Evolutionary conservation across 805 yeast species (phyloP).

Genomic region (Schwanniomyces yamadae): DNA sequence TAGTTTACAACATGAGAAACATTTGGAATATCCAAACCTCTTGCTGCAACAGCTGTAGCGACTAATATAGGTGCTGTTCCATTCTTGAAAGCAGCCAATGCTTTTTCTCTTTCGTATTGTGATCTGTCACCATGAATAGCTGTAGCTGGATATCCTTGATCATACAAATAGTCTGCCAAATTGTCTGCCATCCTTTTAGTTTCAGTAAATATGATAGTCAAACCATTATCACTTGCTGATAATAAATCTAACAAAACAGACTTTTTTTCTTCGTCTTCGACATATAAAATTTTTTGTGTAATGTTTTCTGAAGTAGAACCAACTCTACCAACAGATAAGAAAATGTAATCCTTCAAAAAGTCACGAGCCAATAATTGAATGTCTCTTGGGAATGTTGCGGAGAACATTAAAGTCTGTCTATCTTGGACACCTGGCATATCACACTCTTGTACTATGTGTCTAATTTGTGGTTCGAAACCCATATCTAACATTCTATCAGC

Average conservation of each 20-base stretch:
- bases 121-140: slow-evolving; percentile 99
- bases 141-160: slow-evolving; percentile 92
- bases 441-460: slow-evolving; percentile 96
- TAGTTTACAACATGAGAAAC: slow-evolving; percentile 97
- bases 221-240: slow-evolving; percentile 73
- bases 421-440: slow-evolving; percentile 92
- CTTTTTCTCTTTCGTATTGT: slow-evolving; percentile 96
- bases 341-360: slow-evolving; percentile 92
- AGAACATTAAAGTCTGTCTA: slow-evolving; percentile 97
- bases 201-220: slow-evolving; percentile 94
- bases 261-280: slow-evolving; percentile 91
- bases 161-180: slow-evolving; percentile 86
- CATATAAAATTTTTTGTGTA: slow-evolving; percentile 89
- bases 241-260: slow-evolving; percentile 83
- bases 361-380: slow-evolving; percentile 97
- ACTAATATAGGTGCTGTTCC: slow-evolving; percentile 94
- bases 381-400: slow-evolving; percentile 98
- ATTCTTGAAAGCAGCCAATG: slow-evolving; percentile 86
- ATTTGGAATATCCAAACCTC: slow-evolving; percentile 99
- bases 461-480: slow-evolving; percentile 99
- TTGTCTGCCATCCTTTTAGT: slow-evolving; percentile 98
- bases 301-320: slow-evolving; percentile 99
- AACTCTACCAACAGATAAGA: slow-evolving; percentile 97
- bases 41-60: slow-evolving; percentile 99
- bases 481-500: slow-evolving; percentile 99